Evolutionary conservation across 1,139 yeast species (phyloP), one percentile per base, ranked within the genome.

Genomic region (Meyerozyma carpophila): DNA sequence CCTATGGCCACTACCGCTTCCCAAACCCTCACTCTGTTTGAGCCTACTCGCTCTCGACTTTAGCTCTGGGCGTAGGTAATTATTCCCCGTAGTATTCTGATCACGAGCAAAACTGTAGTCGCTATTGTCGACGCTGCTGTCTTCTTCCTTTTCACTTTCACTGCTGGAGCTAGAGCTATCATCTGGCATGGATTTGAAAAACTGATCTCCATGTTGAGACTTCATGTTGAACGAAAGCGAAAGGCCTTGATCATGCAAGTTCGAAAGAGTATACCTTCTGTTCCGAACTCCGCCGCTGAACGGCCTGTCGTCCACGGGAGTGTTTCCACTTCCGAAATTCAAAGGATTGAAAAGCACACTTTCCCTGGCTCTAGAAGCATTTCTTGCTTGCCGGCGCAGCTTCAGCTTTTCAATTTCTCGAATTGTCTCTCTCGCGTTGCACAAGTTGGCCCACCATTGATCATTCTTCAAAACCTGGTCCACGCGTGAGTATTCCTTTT

Each of bases 231-330:
- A 62, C 9, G 75, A 69, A 43, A 88, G 68, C 0, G 91, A 79
- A 13, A 87, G 77, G 0, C 96, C 96, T 55, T 84, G 72, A 47
- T 79, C 80, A 54, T 85, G 93, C 43, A 83, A 59, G 46, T 78
- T 79, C 5, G 86, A 75, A 11, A 81, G 62, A 11, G 81, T 75
- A 48, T 75, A 78, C 38, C 76, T 57, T 47, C 76, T 57, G 42
- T 68, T 67, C 26, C 51, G 53, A 31, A n/a, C 43, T 48, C 10
- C 21, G 32, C 11, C 39, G 42, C 42, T 28, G 51, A 41, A 44
- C 41, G 42, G 48, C 46, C 14, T 42, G 36, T 3, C 39, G 16
- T n/a, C 41, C 47, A 7, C 41, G 18, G 40, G 47, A 31, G 39
- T 44, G 26, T 44, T 52, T 24, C 57, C 55, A 36, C 59, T 51